These are phyloP conservation scores for Buxus sempervirens DNA, from an alignment of 164 flowering plant species.

Conservation along the genomic window DNA sequence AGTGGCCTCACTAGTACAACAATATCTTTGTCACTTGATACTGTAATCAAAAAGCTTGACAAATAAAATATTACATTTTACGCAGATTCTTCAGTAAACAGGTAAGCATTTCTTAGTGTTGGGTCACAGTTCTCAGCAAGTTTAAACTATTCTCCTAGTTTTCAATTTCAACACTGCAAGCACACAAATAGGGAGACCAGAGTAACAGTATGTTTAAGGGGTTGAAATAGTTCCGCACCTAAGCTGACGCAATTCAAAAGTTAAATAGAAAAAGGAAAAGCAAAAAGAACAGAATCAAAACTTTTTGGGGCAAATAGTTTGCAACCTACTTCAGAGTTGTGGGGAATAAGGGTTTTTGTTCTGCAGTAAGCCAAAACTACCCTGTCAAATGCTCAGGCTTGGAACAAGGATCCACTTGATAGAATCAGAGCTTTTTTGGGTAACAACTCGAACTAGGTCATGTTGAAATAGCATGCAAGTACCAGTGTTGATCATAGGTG, in stretches of 20 bases:
- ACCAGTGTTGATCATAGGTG: background rate
- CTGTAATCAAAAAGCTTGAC: conserved; percentile 17
- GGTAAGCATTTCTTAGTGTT: conserved; percentile 4
- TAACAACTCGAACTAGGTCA: background rate
- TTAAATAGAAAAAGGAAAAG: background rate
- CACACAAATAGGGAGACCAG: background rate
- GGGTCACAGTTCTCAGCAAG: background rate
- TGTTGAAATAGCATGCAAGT: background rate
- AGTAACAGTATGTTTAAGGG: background rate
- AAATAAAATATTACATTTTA: too few relatives aligned
- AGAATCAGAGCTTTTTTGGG: background rate
- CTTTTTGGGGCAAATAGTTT: background rate
- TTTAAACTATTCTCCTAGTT: too few relatives aligned
- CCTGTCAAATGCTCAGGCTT: background rate
- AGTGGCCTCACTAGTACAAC: conserved; percentile 12
- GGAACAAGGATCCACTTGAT: background rate
- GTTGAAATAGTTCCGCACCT: background rate
- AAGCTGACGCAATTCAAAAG: background rate
- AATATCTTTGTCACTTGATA: conserved; percentile 16
- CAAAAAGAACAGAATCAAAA: background rate
- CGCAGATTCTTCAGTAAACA: background rate
- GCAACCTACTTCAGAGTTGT: background rate
- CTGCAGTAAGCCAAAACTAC: conserved; percentile 4
- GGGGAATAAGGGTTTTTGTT: background rate
- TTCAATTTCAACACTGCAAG: conserved; percentile 5